Evolutionary conservation across 2,329 filamentous ascomycete genomes (phyloP), one percentile per base, ranked within the genome.

Genomic region (Phaeosphaeriaceae sp.): DNA sequence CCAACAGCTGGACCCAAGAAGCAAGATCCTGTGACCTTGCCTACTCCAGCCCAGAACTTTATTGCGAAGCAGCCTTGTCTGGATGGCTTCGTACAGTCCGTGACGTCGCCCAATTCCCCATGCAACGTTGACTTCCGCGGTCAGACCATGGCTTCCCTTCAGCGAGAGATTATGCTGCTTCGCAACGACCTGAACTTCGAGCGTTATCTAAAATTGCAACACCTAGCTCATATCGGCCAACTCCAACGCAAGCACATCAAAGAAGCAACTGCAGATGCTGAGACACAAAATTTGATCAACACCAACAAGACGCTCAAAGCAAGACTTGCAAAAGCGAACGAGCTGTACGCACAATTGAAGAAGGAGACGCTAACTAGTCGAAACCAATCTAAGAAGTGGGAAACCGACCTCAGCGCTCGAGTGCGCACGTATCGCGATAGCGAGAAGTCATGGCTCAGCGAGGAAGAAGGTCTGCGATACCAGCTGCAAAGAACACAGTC

Each of bases 101-200:
- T 73, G 2, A 53, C 71, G 46, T 53, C 61, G 26, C 63, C 70
- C 2, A 66, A 58, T 11, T 70, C 75, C 0, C 68, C 71, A n/a
- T 63, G 68, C 2, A 68, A 74, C 32, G 48, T 61, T 8, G 73
- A 74, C 8, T 73, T 73, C 43, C 71, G 76, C 7, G 72, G 64
- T n/a, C 72, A 77, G 32, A 78, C 71, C 51, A 74, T 78, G 65
- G 72, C 76, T 7, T 73, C 75, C 84, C 79, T 95, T 3, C 88
- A 92, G 65, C 86, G 90, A 44, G 89, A 93, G 67, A 86, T 93
- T n/a, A 85, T 93, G 54, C 80, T 94, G 1, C 78, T 95, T 11
- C 88, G 90, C 47, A 95, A 94, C 61, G 91, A 95, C 67, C 82
- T 95, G 46, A 91, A 91, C 64, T 95, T 94, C 70, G 92, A 95